A percentile compares a stretch with the other conserved stretches of the same genome.
Conservation (phyloP, 257 asterid species). For the Haberlea rhodopensis region DNA sequence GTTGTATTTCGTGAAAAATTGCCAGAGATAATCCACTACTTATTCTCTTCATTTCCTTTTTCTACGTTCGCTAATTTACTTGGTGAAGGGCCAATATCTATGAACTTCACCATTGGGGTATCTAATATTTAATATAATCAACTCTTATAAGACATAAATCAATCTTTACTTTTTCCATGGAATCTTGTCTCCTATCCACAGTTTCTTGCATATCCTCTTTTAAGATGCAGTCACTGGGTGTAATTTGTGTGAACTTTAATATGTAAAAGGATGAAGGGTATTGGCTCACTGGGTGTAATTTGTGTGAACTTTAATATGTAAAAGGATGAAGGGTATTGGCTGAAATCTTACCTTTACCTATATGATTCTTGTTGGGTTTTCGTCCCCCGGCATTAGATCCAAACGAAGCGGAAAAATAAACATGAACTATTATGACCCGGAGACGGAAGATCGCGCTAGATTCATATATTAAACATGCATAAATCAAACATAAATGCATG, state of each 20-base stretch:
- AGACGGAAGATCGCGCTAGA: no score
- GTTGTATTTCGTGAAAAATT: constrained; percentile 80
- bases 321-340: no score
- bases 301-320: constrained; percentile 13
- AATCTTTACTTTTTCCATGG: background rate
- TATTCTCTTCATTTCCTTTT: constrained; percentile 6
- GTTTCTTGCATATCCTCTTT: background rate
- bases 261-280: no score
- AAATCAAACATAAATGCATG: no score
- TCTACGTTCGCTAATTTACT: background rate
- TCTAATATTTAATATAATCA: constrained; percentile 16
- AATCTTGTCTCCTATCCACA: constrained; percentile 4
- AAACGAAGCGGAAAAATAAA: no score
- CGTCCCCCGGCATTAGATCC: no score
- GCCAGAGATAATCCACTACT: constrained; percentile 65
- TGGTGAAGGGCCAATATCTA: constrained; percentile 4
- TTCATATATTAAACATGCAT: no score
- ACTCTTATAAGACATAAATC: background rate
- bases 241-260: constrained; percentile 12
- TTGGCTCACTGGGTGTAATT: background rate
- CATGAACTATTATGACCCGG: no score
- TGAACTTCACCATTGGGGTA: background rate
- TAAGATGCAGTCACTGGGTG: background rate
- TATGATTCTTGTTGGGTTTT: no score
- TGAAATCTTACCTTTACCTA: no score